Conservation (phyloP, 371 early-diverging fungal genomes). For the Mortierella sp. region DNA sequence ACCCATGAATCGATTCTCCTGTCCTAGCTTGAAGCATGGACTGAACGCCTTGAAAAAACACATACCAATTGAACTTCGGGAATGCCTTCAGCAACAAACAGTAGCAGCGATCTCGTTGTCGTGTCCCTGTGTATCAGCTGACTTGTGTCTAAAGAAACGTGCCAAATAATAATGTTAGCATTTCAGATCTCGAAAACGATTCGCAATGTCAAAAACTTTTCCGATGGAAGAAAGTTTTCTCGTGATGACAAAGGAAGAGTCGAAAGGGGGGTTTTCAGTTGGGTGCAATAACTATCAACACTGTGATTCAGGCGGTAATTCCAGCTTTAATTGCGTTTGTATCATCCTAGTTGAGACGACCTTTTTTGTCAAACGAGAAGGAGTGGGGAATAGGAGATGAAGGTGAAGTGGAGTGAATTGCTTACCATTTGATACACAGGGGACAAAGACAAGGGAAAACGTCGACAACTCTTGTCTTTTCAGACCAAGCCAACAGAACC, state of each 20-base stretch:
- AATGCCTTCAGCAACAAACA: background rate
- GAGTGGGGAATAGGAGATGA: background rate
- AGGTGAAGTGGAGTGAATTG: background rate
- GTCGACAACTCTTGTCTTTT: background rate
- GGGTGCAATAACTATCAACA: slow-evolving; percentile 64
- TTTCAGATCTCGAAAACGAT: slow-evolving; percentile 10
- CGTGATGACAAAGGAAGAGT: background rate
- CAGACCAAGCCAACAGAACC: background rate
- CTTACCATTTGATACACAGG: slow-evolving; percentile 25
- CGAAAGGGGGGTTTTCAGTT: slow-evolving; percentile 39
- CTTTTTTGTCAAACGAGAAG: slow-evolving; percentile 1
- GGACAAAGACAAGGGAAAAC: background rate
- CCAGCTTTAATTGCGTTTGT: slow-evolving; percentile 63
- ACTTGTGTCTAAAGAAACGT: background rate
- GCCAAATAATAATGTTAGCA: slow-evolving; percentile 1
- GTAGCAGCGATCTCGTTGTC: background rate
- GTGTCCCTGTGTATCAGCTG: background rate
- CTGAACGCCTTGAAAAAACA: background rate
- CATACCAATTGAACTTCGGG: slow-evolving; percentile 6
- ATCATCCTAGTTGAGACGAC: slow-evolving; percentile 55
- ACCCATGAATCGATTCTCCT: background rate
- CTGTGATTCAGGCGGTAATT: slow-evolving; percentile 63
- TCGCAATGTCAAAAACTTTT: background rate
- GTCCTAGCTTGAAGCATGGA: background rate
- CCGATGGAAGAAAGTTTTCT: slow-evolving; percentile 13